These are phyloP conservation scores for Phytophthora pisi DNA, from an alignment of 352 stramenopile species.

Conservation along the genomic window DNA sequence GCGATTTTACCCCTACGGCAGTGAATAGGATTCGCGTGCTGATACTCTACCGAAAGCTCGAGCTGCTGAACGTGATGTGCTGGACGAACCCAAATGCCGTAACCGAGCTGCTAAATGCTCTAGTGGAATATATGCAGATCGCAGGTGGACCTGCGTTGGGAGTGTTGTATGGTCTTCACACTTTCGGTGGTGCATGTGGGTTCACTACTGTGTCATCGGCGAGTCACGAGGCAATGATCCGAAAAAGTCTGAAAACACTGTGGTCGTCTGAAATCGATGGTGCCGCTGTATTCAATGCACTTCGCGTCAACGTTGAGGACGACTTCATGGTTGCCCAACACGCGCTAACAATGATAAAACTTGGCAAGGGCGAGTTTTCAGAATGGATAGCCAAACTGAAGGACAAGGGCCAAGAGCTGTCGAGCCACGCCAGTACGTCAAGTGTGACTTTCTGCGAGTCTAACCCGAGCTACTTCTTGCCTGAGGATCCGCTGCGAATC, in stretches of 20 bases:
- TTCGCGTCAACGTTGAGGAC: constrained; percentile 21
- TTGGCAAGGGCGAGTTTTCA: constrained; percentile 29
- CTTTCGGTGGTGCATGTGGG: background rate
- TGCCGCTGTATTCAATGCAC: constrained; percentile 15
- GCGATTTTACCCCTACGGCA: constrained; percentile 23
- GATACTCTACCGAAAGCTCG: constrained; percentile 29
- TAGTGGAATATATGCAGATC: constrained; percentile 36
- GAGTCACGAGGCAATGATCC: constrained; percentile 23
- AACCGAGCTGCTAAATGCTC: constrained; percentile 17
- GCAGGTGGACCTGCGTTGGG: constrained; percentile 14
- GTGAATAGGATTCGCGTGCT: constrained; percentile 26
- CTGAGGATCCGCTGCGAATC: constrained; percentile 46
- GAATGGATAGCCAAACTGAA: constrained; percentile 45
- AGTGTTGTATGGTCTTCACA: constrained; percentile 7
- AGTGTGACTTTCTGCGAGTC: constrained; percentile 56
- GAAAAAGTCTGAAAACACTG: constrained; percentile 24
- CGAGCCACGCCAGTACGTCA: constrained; percentile 28
- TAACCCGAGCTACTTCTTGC: constrained; percentile 48
- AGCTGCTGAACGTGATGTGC: constrained; percentile 23
- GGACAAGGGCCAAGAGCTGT: constrained; percentile 21
- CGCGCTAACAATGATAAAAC: constrained; percentile 38
- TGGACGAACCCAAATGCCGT: constrained; percentile 15
- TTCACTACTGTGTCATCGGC: constrained; percentile 18
- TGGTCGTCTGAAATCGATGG: constrained; percentile 28
- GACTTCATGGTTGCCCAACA: constrained; percentile 32